A percentile compares a stretch with the other conserved stretches of the same genome.
phyloP scores from a whole-genome alignment of 139 green algal genomes.

The Coelastrella sp. region DNA sequence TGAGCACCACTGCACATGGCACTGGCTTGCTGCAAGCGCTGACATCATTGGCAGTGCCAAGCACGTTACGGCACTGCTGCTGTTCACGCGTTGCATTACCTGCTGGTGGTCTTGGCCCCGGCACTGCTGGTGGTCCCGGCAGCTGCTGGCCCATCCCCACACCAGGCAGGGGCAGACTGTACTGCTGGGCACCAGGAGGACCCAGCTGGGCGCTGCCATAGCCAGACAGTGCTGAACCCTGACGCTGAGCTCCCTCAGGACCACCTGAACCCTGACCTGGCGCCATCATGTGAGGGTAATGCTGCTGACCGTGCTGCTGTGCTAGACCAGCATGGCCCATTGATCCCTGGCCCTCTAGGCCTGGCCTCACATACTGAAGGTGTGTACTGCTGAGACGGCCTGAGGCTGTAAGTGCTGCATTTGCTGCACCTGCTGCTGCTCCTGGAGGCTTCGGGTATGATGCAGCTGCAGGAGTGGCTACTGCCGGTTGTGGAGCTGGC shows the following conservation, averaged over 20 bases:
- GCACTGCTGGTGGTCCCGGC: conserved; percentile 2
- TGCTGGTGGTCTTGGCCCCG: conserved; percentile 9
- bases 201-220: neutral
- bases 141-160: conserved; percentile 5
- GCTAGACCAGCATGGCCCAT: neutral
- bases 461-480: conserved; percentile 37
- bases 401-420: neutral
- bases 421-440: neutral
- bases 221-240: conserved; percentile 7
- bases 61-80: neutral
- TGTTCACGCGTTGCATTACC: neutral
- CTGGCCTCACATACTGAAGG: conserved; percentile 45
- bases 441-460: neutral
- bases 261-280: neutral
- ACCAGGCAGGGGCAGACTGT: conserved; percentile 27
- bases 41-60: too few species aligned
- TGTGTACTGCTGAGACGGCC: conserved; percentile 20
- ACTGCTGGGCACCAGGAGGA: conserved; percentile 3
- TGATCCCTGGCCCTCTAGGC: conserved; percentile 8
- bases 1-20: neutral
- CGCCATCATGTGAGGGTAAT: neutral
- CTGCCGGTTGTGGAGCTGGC: conserved; percentile 17
- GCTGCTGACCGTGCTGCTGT: neutral
- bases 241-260: neutral
- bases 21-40: neutral